Conservation (phyloP, 164 flowering plant species). For the Cinnamomum micranthum region DNA sequence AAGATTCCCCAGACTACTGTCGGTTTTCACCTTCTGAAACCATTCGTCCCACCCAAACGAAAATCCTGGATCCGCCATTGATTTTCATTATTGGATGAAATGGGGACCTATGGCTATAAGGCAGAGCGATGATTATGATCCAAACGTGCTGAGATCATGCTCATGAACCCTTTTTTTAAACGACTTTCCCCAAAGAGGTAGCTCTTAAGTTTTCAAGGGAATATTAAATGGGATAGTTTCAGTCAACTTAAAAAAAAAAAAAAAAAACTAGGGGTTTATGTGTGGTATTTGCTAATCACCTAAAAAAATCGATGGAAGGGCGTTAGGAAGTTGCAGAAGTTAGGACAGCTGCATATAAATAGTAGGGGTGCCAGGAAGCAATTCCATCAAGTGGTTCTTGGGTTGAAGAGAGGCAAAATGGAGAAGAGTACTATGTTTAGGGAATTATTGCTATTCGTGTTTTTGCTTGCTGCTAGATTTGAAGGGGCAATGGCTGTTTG, state of each 20-base stretch:
- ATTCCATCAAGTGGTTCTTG: background rate
- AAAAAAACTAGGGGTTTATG: background rate
- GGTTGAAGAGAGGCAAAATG: constrained; percentile 1
- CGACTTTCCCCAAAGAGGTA: background rate
- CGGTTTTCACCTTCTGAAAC: too few species aligned
- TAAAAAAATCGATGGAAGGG: background rate
- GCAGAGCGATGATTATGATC: too few species aligned
- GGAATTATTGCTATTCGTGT: background rate
- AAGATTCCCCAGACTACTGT: too few species aligned
- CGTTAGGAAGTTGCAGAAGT: background rate
- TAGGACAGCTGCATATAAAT: background rate
- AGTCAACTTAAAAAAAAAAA: background rate
- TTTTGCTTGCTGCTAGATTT: background rate
- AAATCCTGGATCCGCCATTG: too few species aligned
- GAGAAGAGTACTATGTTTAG: constrained; percentile 2
- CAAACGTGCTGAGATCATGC: too few species aligned
- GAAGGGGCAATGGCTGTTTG: constrained; percentile 6
- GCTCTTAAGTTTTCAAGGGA: background rate
- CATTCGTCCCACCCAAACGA: too few species aligned
- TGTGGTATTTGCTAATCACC: background rate
- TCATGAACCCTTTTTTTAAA: too few species aligned
- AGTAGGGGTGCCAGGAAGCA: background rate
- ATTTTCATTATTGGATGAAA: too few species aligned
- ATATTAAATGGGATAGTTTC: too few species aligned
- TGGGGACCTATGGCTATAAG: too few species aligned